A percentile compares a stretch with the other conserved stretches of the same genome.
phyloP scores from a whole-genome alignment of 176 grass and related monocot species.

The Carex littledalei region DNA sequence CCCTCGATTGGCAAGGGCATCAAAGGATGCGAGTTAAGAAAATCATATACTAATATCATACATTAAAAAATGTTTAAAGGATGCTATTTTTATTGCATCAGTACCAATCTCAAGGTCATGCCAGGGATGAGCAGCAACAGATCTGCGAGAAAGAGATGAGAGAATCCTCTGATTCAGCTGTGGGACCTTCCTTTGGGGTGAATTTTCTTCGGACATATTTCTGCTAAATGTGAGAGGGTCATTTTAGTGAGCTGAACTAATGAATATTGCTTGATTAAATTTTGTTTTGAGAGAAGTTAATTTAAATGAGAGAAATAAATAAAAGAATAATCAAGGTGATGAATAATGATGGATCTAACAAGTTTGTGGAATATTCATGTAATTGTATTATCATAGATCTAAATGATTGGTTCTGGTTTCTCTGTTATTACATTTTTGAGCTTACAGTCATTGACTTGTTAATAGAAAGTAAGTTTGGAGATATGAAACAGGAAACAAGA shows the following conservation, averaged over 20 bases:
- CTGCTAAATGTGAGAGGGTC: not conserved
- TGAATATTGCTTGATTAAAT: not conserved
- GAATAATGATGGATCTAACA: not conserved
- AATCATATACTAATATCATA: not conserved
- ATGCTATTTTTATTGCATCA: not conserved
- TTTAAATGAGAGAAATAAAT: not conserved
- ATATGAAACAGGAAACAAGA: not conserved
- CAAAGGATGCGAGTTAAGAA: not conserved
- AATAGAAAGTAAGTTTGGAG: not conserved
- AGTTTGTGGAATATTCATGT: not conserved
- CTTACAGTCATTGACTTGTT: not conserved
- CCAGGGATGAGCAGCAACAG: slow-evolving; percentile 91
- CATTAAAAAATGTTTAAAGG: not conserved
- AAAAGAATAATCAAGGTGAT: not conserved
- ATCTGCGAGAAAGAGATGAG: slow-evolving; percentile 73
- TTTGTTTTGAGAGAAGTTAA: not conserved
- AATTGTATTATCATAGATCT: not conserved
- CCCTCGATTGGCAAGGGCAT: not conserved
- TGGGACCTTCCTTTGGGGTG: slow-evolving; percentile 24
- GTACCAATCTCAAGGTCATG: slow-evolving; percentile 92
- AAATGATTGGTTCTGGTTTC: not conserved
- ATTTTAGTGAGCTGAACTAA: not conserved
- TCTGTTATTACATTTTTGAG: not conserved
- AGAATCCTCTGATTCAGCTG: slow-evolving; percentile 85
- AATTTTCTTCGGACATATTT: not conserved